A percentile compares a stretch with the other conserved stretches of the same genome.
These are phyloP conservation scores for Macroventuria anomochaeta DNA, from an alignment of 2,329 filamentous ascomycete species.

Conservation along the genomic window DNA sequence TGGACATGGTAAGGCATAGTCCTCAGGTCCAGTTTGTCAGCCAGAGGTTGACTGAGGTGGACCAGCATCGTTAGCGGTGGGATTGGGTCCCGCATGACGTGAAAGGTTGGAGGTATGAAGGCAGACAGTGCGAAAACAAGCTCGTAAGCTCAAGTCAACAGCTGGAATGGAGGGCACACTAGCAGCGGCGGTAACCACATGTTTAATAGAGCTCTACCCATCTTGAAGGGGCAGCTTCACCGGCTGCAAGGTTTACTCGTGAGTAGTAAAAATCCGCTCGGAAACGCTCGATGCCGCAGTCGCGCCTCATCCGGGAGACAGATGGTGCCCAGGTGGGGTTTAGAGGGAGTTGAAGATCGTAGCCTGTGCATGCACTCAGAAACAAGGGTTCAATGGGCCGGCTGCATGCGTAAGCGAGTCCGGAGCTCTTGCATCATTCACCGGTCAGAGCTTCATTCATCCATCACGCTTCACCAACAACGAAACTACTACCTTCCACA, in stretches of 20 bases:
- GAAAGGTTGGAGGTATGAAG: slow-evolving; percentile 23
- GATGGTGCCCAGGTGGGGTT: slow-evolving; percentile 14
- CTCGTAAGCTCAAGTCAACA: slow-evolving; percentile 11
- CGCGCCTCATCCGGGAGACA: slow-evolving; percentile 17
- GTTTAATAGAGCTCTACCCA: slow-evolving; percentile 12
- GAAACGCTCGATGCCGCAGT: slow-evolving; percentile 22
- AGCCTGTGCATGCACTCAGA: slow-evolving; percentile 5
- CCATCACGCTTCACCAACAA: slow-evolving; percentile 14
- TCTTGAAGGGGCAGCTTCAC: neutral
- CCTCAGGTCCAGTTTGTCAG: slow-evolving; percentile 65
- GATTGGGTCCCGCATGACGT: slow-evolving; percentile 75
- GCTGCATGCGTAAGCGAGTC: slow-evolving; percentile 3
- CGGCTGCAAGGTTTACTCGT: slow-evolving; percentile 14
- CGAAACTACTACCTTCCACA: neutral
- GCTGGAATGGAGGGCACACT: slow-evolving; percentile 11
- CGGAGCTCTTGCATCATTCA: slow-evolving; percentile 1
- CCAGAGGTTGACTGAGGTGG: slow-evolving; percentile 66
- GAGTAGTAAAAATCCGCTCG: slow-evolving; percentile 11
- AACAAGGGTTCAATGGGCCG: slow-evolving; percentile 9
- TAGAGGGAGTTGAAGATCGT: slow-evolving; percentile 8
- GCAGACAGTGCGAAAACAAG: slow-evolving; percentile 26
- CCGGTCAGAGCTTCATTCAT: slow-evolving; percentile 18
- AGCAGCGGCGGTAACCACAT: slow-evolving; percentile 12
- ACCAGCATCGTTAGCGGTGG: slow-evolving; percentile 64
- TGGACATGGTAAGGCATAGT: slow-evolving; percentile 80